Conservation (phyloP, 148 eudicot species). For the Amaranthus cruentus region DNA sequence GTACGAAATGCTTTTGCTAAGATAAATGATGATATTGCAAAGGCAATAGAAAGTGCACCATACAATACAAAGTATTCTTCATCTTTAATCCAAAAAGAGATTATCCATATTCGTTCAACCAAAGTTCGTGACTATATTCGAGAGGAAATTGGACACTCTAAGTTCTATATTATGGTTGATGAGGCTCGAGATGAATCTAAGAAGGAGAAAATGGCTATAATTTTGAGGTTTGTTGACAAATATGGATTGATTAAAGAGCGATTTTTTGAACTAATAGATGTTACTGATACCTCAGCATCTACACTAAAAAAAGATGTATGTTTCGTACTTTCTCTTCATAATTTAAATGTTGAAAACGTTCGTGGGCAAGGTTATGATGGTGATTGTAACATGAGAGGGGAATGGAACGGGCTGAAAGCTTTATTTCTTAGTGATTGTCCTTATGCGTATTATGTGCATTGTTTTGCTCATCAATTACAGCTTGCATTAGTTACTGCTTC, state of each 20-base stretch:
- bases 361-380: conserved; percentile 19
- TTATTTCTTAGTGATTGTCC: conserved; percentile 1
- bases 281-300: not conserved
- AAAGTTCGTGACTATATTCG: conserved; percentile 6
- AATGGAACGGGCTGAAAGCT: conserved; percentile 4
- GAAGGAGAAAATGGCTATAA: conserved; percentile 13
- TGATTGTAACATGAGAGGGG: conserved; percentile 6
- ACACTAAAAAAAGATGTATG: not conserved
- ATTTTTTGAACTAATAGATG: not conserved
- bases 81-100: conserved; percentile 1
- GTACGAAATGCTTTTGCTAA: not conserved
- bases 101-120: not conserved
- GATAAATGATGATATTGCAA: not conserved
- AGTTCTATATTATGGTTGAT: conserved; percentile 26
- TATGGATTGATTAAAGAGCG: not conserved
- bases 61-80: conserved; percentile 1
- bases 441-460: conserved; percentile 12
- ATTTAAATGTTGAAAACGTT: not conserved
- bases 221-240: conserved; percentile 11
- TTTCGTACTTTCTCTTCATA: not conserved
- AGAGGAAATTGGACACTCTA: conserved; percentile 20
- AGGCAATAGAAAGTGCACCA: conserved; percentile 3
- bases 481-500: conserved; percentile 9
- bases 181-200: conserved; percentile 26
- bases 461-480: conserved; percentile 7